Base-by-base conservation (phyloP, 805 yeast species). In the Vanderwaltozyma tropicalis region DNA sequence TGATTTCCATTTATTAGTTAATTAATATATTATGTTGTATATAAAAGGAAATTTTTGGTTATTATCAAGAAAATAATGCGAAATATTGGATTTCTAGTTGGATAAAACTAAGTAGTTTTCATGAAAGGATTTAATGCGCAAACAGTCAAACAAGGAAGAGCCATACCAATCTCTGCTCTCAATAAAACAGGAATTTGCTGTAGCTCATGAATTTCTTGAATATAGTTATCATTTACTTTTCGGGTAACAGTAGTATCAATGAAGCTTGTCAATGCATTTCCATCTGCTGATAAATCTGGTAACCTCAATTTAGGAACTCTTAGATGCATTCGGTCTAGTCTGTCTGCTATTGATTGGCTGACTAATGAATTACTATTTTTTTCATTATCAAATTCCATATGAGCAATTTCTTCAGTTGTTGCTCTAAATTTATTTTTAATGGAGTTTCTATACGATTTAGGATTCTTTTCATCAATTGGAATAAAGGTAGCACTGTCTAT, bases 101-200 rank as follows among this genome's bases (percentile, higher is more conserved):
- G n/a, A n/a, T 19, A 12, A 30, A 12, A 12, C 12, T 11, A 24
- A 24, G 8, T 29, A 4, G 32, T 7, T 25, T 41, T 50, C 26
- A 53, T 64, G 56, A 88, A 89, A 21, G 98, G 98, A 53, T 89
- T 89, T 53, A 88, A 67, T 5, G 89, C 82, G 49, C 95, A 74
- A 12, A 92, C 95, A 3, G 96, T 86, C 50, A 89, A 70, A 59
- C 96, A 89, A n/a, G 98, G 98, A 37, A 89, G 68, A 2, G 96
- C 92, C 89, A 86, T 86, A 36, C 96, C 96, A 37, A 87, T 76
- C 57, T 88, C 97, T 0, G 96, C 86, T 52, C 96, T 71, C 45
- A 92, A 67, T 43, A 89, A 66, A 25, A 89, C 77, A 10, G 97
- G 97, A 34, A 89, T 81, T 49, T 76, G 78, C 34, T 71, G 71